A percentile compares a stretch with the other conserved stretches of the same genome.
Evolutionary conservation across 225 moss, liverwort and hornwort species (phyloP).

Genomic region (Bryoerythrophyllum caledonicum): DNA sequence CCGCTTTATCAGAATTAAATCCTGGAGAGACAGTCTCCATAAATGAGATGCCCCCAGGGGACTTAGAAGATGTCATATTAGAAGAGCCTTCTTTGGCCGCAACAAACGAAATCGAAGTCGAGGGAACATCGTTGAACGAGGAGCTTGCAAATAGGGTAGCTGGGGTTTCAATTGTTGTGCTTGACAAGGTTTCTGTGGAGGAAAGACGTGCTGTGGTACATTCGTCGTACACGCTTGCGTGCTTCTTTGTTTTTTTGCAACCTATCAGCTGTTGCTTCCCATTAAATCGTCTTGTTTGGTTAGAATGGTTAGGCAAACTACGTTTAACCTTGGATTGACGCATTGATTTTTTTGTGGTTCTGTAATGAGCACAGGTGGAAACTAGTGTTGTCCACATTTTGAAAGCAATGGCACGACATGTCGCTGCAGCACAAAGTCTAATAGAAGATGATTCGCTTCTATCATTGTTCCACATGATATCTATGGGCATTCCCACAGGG

Average conservation of each 20-base stretch:
- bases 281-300: background rate
- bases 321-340: background rate
- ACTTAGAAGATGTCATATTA: background rate
- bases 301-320: background rate
- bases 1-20: background rate
- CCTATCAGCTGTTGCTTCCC: background rate
- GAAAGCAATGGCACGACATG: constrained; percentile 76
- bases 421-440: constrained; percentile 72
- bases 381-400: constrained; percentile 71
- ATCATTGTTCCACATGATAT: constrained; percentile 72
- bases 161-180: background rate
- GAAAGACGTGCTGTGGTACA: constrained; percentile 28
- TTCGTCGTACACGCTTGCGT: background rate
- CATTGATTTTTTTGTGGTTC: background rate
- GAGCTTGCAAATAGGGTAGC: constrained; percentile 6
- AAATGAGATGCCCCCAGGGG: background rate
- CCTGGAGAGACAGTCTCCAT: background rate
- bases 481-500: constrained; percentile 44
- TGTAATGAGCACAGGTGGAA: constrained; percentile 54
- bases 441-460: constrained; percentile 72
- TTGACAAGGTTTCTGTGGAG: constrained; percentile 10
- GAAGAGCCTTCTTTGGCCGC: background rate
- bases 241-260: background rate
- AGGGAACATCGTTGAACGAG: constrained; percentile 5
- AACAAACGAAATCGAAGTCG: constrained; percentile 1